Conservation (phyloP, 768 basidiomycete species). For the Phlebiopsis flavidoalba region DNA sequence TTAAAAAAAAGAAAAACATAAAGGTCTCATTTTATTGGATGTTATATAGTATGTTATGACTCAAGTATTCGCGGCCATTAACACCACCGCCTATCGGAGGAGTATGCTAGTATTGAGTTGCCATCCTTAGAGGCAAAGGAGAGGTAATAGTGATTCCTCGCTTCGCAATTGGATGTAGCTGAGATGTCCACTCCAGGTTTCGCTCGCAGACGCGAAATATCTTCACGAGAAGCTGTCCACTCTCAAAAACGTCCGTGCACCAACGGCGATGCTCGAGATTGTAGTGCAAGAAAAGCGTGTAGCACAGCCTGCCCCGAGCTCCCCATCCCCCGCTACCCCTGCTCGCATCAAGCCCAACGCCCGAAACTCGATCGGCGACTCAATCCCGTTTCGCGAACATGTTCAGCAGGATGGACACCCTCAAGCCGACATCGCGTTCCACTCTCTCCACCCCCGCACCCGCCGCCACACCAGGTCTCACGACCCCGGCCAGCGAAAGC, state of each 20-base stretch:
- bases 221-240: slow-evolving; percentile 71
- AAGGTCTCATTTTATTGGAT: no score
- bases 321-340: slow-evolving; percentile 4
- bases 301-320: not conserved
- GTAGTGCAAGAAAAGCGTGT: slow-evolving; percentile 72
- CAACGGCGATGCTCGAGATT: slow-evolving; percentile 77
- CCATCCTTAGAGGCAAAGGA: slow-evolving; percentile 81
- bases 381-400: slow-evolving; percentile 20
- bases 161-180: slow-evolving; percentile 1
- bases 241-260: slow-evolving; percentile 65
- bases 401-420: slow-evolving; percentile 18
- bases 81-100: slow-evolving; percentile 84
- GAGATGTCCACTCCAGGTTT: slow-evolving; percentile 46
- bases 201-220: slow-evolving; percentile 71
- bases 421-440: slow-evolving; percentile 11
- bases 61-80: slow-evolving; percentile 91
- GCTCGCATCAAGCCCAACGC: not conserved
- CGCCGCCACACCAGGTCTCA: not conserved
- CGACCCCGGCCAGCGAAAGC: slow-evolving; percentile 8
- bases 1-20: not conserved
- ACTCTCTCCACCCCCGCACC: slow-evolving; percentile 13
- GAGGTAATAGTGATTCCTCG: slow-evolving; percentile 45
- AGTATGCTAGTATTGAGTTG: slow-evolving; percentile 78
- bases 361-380: slow-evolving; percentile 3
- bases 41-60: slow-evolving; percentile 80